Base-by-base conservation (phyloP, 768 basidiomycete species). In the Podaxis pistillaris region DNA sequence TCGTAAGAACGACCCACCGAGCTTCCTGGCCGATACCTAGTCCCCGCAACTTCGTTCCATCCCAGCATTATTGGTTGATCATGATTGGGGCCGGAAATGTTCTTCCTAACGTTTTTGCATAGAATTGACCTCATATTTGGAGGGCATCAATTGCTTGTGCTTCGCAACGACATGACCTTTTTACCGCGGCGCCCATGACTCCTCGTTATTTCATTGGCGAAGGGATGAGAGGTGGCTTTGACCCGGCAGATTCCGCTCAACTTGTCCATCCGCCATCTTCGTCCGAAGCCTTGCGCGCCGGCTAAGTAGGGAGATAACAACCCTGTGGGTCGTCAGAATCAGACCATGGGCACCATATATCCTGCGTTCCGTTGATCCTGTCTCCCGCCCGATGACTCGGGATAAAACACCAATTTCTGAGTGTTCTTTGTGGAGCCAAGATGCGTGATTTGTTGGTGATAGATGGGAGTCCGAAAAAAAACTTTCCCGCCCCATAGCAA, bases 401-500 rank as follows among this genome's bases (percentile, higher is more conserved):
- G 52, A 62, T 24, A 62, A 62, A 13, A n/a, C 52, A 46, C 19
- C 44, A 17, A 36, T 19, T 49, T 51, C 28, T 60, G 58, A 33
- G n/a, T 19, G 52, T 38, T 46, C 53, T 17, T 56, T 44, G 52
- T 62, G 60, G 53, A 55, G 41, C 52, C 19, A 19, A 22, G 30
- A 46, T 40, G 40, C 38, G 33, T 33, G 44, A 62, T 56, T 30
- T 37, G 49, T 51, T 38, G 44, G 49, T 47, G 57, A 58, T 60
- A 46, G 53, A 47, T 46, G 44, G 33, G 24, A 40, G 28, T 22
- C 30, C 33, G 30, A 55, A 37, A 44, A 36, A 62, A 54, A 62
- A 62, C 53, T 62, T 62, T 62, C 60, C 61, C 54, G 53, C 60
- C 60, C 60, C 46, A 62, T 62, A 62, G 53, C 60, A 62, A 62